Base-by-base conservation (phyloP, 139 green algal genomes). In the Zygnema circumcarinatum region DNA sequence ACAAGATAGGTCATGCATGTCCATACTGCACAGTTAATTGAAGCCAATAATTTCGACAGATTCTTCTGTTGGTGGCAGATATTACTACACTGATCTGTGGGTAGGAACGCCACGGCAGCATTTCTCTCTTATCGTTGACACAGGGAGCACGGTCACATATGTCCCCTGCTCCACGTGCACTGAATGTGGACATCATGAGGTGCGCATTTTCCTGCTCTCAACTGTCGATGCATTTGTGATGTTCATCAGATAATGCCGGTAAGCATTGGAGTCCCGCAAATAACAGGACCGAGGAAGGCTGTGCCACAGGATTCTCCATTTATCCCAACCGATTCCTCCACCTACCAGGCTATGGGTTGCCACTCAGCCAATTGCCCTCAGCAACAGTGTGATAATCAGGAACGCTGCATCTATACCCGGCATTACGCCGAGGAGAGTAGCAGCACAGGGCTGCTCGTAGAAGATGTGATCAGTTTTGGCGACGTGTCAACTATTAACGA, bases 121-220 rank as follows among this genome's bases (percentile, higher is more conserved):
- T 1, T 98, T 97, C 86, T 90, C 91, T 1, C 92, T 98, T 2
- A 99, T 99, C 81, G 95, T 98, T 16, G 96, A 99, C 93, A 99
- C 96, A 0, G 96, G 96, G 41, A 96, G 92, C 90, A 98, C 96
- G 0, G 95, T 98, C 53, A 98, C 95, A 0, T 98, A 98, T 92
- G 94, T 99, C 22, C 95, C 96, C 0, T 99, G 96, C 89, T 82
- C 90, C 21, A 91, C 78, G 32, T 98, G 96, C 87, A 88, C 38
- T 16, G 47, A 90, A 32, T 93, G 90, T 80, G 90, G 90, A 22
- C 69, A 83, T 54, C 68, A 84, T 16, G n/a, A 79, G 38, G 94
- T 90, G 31, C 31, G 79, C 39, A 29, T 3, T 38, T 25, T 85
- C 38, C 16, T 78, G 36, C 47, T n/a, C n/a, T n/a, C n/a, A n/a